A percentile compares a stretch with the other conserved stretches of the same genome.
phyloP scores from a whole-genome alignment of 2,329 filamentous ascomycete species.

The Beauveria medogensis region DNA sequence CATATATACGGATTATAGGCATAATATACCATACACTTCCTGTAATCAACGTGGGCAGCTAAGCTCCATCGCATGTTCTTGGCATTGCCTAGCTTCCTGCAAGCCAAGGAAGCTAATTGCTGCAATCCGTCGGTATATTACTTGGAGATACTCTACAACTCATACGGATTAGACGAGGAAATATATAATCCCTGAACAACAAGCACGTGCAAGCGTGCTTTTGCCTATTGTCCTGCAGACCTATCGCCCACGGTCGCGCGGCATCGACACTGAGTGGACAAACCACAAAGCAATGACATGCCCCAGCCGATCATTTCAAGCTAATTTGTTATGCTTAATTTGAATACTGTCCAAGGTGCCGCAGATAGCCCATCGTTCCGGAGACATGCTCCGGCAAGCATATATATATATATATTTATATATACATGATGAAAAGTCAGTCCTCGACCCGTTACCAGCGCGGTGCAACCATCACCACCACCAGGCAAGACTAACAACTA shows the following conservation, averaged over 20 bases:
- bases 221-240: neutral
- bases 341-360: neutral
- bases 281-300: neutral
- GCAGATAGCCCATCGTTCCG: neutral
- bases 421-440: neutral
- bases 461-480: neutral
- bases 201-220: neutral
- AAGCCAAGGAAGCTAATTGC: slow-evolving; percentile 2
- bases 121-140: neutral
- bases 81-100: neutral
- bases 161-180: neutral
- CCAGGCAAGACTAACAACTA: neutral
- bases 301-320: neutral
- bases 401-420: neutral
- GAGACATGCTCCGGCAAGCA: neutral
- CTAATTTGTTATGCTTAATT: neutral
- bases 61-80: neutral
- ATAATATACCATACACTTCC: neutral
- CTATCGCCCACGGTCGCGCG: slow-evolving; percentile 5
- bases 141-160: neutral
- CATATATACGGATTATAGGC: too few relatives aligned
- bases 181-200: neutral
- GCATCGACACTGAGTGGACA: slow-evolving; percentile 1
- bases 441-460: neutral
- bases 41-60: neutral